Conservation (phyloP, 768 basidiomycete genomes). For the Rhizopogon rudus region DNA sequence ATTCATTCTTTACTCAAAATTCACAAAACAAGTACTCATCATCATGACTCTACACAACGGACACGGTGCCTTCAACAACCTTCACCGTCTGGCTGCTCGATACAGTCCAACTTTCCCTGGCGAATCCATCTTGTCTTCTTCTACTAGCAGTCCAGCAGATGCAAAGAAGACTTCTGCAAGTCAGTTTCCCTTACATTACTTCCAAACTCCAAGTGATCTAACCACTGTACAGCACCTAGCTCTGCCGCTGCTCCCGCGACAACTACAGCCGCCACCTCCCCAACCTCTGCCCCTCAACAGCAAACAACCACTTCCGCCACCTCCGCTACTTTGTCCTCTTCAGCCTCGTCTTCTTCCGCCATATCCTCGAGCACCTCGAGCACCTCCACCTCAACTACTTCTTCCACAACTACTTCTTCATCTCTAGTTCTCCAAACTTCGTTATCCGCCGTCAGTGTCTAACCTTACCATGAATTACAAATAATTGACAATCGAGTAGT, state of each 20-base stretch:
- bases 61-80: conserved; percentile 6
- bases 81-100: conserved; percentile 11
- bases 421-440: neutral
- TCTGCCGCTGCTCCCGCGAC: conserved; percentile 7
- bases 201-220: conserved; percentile 3
- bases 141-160: neutral
- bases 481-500: neutral
- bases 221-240: neutral
- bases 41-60: conserved; percentile 11
- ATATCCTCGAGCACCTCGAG: neutral
- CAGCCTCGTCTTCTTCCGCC: neutral
- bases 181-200: neutral
- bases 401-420: neutral
- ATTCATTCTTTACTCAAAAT: conserved; percentile 19
- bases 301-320: conserved; percentile 1
- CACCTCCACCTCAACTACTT: neutral
- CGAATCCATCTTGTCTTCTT: neutral
- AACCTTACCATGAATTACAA: neutral
- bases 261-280: conserved; percentile 13
- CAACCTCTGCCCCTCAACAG: conserved; percentile 5
- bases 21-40: too few species aligned
- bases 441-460: neutral
- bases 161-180: neutral
- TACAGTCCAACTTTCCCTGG: neutral
- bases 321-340: conserved; percentile 5